A percentile compares a stretch with the other conserved stretches of the same genome.
phyloP scores from a whole-genome alignment of 2,329 filamentous ascomycete species.

The Pseudogymnoascus sp. region DNA sequence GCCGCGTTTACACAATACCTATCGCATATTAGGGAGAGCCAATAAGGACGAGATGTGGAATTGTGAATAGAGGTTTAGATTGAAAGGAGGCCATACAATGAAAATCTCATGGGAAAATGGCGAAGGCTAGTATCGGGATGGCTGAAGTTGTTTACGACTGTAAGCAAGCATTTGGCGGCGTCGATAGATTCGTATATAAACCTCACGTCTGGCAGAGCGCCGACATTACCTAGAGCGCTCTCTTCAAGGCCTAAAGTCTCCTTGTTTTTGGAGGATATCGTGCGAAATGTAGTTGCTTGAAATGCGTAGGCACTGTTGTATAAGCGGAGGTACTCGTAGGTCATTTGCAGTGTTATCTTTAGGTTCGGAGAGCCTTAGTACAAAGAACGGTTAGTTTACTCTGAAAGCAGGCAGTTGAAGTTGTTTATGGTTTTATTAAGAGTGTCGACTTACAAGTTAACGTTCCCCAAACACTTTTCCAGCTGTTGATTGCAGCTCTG shows the following conservation, averaged over 20 bases:
- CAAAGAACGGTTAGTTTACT: not conserved
- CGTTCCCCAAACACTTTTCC: conserved; percentile 64
- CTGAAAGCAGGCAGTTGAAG: not conserved
- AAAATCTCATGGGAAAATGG: conserved; percentile 58
- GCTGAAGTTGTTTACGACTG: conserved; percentile 51
- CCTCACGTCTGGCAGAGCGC: conserved; percentile 54
- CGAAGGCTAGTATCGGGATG: conserved; percentile 51
- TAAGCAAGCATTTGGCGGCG: conserved; percentile 54
- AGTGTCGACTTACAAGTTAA: conserved; percentile 45
- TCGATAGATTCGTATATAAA: conserved; percentile 62
- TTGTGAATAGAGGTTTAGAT: not conserved
- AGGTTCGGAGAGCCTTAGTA: conserved; percentile 52
- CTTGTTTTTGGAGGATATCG: conserved; percentile 23
- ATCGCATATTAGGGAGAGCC: not conserved
- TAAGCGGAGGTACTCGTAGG: conserved; percentile 64
- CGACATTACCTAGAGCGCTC: conserved; percentile 37
- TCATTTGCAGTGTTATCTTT: conserved; percentile 60
- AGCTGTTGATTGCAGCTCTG: conserved; percentile 58
- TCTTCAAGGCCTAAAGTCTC: conserved; percentile 14
- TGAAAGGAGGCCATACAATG: conserved; percentile 40
- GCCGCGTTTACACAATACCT: conserved; percentile 52
- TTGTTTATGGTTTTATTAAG: not conserved
- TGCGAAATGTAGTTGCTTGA: conserved; percentile 57
- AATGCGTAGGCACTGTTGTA: conserved; percentile 73
- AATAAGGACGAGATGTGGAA: conserved; percentile 14